Conservation (phyloP, 768 basidiomycete species). For the Zangia roseola region DNA sequence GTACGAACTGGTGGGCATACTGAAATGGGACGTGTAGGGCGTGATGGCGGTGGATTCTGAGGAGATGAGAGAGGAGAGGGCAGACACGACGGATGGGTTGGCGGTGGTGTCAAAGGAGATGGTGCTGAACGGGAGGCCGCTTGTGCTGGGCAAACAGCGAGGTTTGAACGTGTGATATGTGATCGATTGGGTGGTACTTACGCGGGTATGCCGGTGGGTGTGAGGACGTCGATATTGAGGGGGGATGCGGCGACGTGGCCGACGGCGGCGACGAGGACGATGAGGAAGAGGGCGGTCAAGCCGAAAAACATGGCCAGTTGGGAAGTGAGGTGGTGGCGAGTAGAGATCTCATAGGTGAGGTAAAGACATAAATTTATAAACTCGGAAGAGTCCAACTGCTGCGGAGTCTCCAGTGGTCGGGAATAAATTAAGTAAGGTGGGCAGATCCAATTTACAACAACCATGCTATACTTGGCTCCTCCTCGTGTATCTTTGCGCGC, state of each 20-base stretch:
- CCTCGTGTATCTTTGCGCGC: no score
- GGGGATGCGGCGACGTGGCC: constrained; percentile 11
- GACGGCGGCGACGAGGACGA: no score
- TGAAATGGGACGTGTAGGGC: constrained; percentile 3
- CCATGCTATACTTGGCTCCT: no score
- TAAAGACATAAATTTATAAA: not conserved
- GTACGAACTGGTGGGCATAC: no score
- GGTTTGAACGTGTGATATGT: not conserved
- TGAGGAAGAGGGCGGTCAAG: constrained; percentile 2
- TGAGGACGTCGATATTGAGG: not conserved
- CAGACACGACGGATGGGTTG: constrained; percentile 14
- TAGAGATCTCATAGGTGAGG: not conserved
- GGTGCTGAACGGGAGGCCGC: constrained; percentile 14
- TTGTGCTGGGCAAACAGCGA: constrained; percentile 17
- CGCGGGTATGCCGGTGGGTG: constrained; percentile 21
- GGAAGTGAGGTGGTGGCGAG: not conserved
- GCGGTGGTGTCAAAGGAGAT: constrained; percentile 27
- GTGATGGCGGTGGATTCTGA: constrained; percentile 21
- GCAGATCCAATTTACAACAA: no score
- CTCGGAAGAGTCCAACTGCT: constrained; percentile 3
- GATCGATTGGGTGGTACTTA: constrained; percentile 6
- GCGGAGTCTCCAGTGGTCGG: constrained; percentile 4
- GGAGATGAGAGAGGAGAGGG: constrained; percentile 27
- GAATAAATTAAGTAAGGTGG: constrained; percentile 9
- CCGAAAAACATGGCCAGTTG: not conserved